Evolutionary conservation across 208 protist species (phyloP), one percentile per base, ranked within the genome.

Genomic region (Trypanosoma cruzi): DNA sequence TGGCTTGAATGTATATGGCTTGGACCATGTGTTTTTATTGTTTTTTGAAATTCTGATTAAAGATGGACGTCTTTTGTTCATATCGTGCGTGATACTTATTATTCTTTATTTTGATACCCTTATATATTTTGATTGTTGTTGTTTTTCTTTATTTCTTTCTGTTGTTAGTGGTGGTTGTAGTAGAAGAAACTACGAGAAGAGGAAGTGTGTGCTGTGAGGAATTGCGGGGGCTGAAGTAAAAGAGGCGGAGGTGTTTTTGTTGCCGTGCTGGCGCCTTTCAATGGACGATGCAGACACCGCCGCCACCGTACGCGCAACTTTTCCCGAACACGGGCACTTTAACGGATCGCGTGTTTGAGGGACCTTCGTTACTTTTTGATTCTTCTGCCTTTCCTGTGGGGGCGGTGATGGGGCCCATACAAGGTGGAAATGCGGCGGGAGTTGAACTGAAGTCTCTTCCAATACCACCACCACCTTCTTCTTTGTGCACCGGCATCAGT

Each of bases 241-340:
- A 34, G 16, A 31, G 26, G 28, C 26, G 26, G 48, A 24, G n/a
- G n/a, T n/a, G 3, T 13, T 57, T 11, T 34, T 13, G 0, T 36
- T 57, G 22, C 8, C 16, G 29, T 2, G 1, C 64, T n/a, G n/a
- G n/a, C n/a, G n/a, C n/a, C 18, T 11, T 37, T 22, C 31, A 5
- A 20, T 29, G 6, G 73, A n/a, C 58, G 18, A 42, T 68, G 46
- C 16, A 36, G 31, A 55, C 24, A 34, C 53, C 53, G 4, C 53
- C 53, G 0, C 53, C 53, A 57, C 0, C 53, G 5, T 57, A 57
- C 11, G 7, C 53, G 20, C 2, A 18, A 20, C 28, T 57, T 18
- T 57, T 57, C 34, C 53, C 53, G 53, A 36, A 22, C 34, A 18
- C 11, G 29, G 29, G 14, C 53, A 14, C 13, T 14, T 7, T 44